Conservation (phyloP, 208 protist species). For the Acanthamoeba culbertsoni region DNA sequence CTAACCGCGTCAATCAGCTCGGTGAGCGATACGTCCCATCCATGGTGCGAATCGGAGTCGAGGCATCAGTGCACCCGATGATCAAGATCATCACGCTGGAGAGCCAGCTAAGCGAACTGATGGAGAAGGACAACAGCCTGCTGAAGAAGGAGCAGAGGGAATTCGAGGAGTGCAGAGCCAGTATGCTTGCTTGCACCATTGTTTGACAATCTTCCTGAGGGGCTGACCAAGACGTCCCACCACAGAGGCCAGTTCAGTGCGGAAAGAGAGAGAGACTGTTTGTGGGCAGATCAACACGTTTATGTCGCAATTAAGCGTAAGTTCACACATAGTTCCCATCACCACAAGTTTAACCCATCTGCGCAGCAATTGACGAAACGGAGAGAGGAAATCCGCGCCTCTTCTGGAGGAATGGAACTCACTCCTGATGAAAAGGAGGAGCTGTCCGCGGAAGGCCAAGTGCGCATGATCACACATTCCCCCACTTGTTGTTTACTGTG, state of each 20-base stretch:
- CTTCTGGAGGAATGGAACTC: background rate
- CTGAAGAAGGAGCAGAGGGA: background rate
- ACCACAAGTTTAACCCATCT: background rate
- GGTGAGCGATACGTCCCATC: background rate
- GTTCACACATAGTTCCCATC: background rate
- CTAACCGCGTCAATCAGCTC: background rate
- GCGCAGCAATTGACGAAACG: background rate
- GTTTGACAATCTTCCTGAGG: background rate
- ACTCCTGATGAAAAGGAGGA: background rate
- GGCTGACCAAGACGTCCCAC: no score
- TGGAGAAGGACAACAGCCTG: background rate
- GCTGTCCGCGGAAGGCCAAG: background rate
- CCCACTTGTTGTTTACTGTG: background rate
- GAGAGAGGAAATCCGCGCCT: background rate
- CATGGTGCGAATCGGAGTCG: background rate
- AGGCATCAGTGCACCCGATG: slow-evolving; percentile 12
- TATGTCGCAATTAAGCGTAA: background rate
- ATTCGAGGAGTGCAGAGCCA: background rate
- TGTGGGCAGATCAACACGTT: background rate
- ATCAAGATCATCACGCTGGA: background rate
- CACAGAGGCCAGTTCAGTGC: background rate
- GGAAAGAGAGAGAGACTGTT: background rate
- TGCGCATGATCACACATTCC: background rate
- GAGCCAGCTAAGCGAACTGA: background rate
- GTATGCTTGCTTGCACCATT: background rate